These are phyloP conservation scores for Paramarasmius palmivorus DNA, from an alignment of 1,284 basidiomycete genomes.

Conservation along the genomic window DNA sequence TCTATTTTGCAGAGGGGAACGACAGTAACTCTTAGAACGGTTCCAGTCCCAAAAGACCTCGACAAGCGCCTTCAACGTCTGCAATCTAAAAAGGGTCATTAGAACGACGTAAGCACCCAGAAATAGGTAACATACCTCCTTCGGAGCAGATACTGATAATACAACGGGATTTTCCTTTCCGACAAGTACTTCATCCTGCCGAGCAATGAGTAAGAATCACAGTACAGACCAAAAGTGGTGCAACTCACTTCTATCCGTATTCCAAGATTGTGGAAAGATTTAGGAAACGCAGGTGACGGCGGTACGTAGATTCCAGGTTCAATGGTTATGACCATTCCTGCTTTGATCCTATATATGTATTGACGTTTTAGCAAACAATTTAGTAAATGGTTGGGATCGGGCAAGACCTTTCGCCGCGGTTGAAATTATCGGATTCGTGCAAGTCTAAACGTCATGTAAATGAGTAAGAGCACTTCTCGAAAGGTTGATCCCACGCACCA, in stretches of 20 bases:
- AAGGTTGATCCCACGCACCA: too few relatives aligned
- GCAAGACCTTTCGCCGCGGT: conserved; percentile 26
- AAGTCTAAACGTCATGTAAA: conserved; percentile 66
- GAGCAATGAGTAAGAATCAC: conserved; percentile 12
- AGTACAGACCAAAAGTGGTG: not conserved
- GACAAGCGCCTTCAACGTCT: conserved; percentile 88
- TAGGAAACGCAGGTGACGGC: conserved; percentile 73
- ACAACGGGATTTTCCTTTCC: conserved; percentile 68
- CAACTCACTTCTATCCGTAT: conserved; percentile 80
- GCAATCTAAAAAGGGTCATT: conserved; percentile 47
- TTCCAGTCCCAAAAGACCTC: conserved; percentile 70
- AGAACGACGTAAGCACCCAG: conserved; percentile 1
- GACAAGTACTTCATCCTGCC: conserved; percentile 85
- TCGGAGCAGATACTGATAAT: conserved; percentile 80
- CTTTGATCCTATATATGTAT: conserved; percentile 48
- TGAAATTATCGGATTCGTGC: conserved; percentile 12
- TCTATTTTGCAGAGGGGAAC: too few relatives aligned
- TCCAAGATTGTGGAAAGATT: conserved; percentile 84
- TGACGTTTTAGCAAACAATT: too few relatives aligned
- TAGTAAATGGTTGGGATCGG: too few relatives aligned
- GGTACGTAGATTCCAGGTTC: conserved; percentile 90
- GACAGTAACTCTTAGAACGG: conserved; percentile 42
- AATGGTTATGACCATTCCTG: conserved; percentile 88
- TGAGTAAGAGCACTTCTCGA: too few relatives aligned
- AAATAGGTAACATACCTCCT: conserved; percentile 61